Conservation (phyloP, 2,329 filamentous ascomycete genomes). For the Penicillium digitatum region DNA sequence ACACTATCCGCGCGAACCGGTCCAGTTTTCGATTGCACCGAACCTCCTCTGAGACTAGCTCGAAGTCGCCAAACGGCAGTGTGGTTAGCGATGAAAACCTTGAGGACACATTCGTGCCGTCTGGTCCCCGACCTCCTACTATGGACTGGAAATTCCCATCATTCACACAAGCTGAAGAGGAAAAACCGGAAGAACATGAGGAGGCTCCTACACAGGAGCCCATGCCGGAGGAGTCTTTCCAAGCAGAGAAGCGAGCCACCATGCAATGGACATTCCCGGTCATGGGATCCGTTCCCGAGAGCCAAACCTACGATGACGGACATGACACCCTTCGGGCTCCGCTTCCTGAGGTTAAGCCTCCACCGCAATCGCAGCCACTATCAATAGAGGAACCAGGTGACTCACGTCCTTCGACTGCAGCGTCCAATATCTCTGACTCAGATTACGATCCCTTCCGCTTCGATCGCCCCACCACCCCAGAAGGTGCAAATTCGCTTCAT, state of each 20-base stretch:
- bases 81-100: slow-evolving; percentile 22
- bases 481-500: slow-evolving; percentile 12
- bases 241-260: slow-evolving; percentile 38
- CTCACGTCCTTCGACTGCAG: slow-evolving; percentile 40
- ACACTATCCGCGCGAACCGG: slow-evolving; percentile 55
- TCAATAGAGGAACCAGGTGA: slow-evolving; percentile 26
- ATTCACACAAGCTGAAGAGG: slow-evolving; percentile 27
- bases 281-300: slow-evolving; percentile 28
- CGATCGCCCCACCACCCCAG: slow-evolving; percentile 33
- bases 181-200: slow-evolving; percentile 5
- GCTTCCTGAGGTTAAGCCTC: slow-evolving; percentile 13
- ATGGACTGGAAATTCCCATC: slow-evolving; percentile 48
- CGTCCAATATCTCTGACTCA: slow-evolving; percentile 35
- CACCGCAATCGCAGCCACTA: neutral
- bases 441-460: slow-evolving; percentile 45
- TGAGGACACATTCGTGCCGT: slow-evolving; percentile 32
- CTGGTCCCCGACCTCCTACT: slow-evolving; percentile 43
- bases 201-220: slow-evolving; percentile 2
- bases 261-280: slow-evolving; percentile 56
- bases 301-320: slow-evolving; percentile 18
- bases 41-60: slow-evolving; percentile 36
- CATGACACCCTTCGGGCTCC: slow-evolving; percentile 35
- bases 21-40: slow-evolving; percentile 46
- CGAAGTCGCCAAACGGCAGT: slow-evolving; percentile 32
- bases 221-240: slow-evolving; percentile 22